A percentile compares a stretch with the other conserved stretches of the same genome.
Conservation (phyloP, 371 early-diverging fungal genomes). For the Apophysomyces trapeziformis region DNA sequence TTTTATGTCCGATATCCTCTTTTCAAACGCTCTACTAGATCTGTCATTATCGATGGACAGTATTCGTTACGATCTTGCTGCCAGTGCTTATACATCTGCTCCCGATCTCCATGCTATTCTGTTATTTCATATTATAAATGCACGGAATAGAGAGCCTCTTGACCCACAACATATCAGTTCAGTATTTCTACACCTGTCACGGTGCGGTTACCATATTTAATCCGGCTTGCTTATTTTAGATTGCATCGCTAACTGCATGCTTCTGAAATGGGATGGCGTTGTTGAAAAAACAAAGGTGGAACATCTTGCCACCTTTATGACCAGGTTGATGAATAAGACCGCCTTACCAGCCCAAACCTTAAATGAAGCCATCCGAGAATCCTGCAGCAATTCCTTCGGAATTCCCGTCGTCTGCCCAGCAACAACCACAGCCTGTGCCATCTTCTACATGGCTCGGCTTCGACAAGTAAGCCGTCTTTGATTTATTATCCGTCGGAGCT, state of each 20-base stretch:
- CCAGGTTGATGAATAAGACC: background rate
- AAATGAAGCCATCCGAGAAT: constrained; percentile 7
- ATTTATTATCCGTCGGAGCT: constrained; percentile 1
- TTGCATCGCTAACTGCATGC: constrained; percentile 10
- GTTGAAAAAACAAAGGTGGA: background rate
- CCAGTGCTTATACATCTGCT: background rate
- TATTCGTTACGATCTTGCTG: constrained; percentile 7
- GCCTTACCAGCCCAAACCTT: background rate
- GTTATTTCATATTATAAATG: background rate
- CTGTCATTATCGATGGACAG: background rate
- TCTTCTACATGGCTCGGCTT: constrained; percentile 10
- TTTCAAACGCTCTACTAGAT: background rate
- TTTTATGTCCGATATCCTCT: constrained; percentile 2
- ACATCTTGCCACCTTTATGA: constrained; percentile 2
- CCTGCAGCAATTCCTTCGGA: background rate
- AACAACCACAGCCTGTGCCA: constrained; percentile 4
- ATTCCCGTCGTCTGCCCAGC: constrained; percentile 15
- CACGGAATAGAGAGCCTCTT: constrained; percentile 4
- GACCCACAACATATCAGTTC: constrained; percentile 4
- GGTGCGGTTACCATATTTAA: constrained; percentile 4
- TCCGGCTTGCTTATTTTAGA: constrained; percentile 9
- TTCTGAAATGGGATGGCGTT: constrained; percentile 6
- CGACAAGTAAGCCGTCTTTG: background rate
- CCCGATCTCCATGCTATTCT: constrained; percentile 4
- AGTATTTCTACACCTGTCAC: constrained; percentile 1